Evolutionary conservation across 2,329 filamentous ascomycete species (phyloP).

Genomic region (Aureobasidium musti): DNA sequence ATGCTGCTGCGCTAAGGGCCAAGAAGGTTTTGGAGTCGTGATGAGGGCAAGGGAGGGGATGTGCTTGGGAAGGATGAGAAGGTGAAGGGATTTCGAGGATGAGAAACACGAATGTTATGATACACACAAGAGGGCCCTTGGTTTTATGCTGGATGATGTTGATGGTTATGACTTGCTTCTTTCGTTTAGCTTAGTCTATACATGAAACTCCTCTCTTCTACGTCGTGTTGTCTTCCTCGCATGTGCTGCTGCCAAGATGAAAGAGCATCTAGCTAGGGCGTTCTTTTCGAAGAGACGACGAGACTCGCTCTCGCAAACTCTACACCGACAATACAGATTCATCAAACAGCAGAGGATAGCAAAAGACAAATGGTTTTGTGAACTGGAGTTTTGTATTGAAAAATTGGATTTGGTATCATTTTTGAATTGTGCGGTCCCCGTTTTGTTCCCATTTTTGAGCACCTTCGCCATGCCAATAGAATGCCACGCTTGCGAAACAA

Average conservation of each 20-base stretch:
- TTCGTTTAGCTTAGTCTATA: no score
- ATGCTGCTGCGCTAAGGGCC: not conserved
- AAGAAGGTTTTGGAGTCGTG: conserved; percentile 21
- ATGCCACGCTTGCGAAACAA: conserved; percentile 7
- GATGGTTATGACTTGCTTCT: no score
- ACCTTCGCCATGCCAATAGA: conserved; percentile 20
- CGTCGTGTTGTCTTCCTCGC: no score
- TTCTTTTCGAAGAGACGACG: no score
- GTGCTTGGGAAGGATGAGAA: not conserved
- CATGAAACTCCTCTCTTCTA: no score
- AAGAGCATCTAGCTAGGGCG: no score
- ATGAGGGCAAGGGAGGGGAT: not conserved
- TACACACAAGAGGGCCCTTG: no score
- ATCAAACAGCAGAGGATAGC: not conserved
- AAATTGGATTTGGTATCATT: conserved; percentile 6
- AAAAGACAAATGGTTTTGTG: not conserved
- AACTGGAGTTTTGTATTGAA: not conserved
- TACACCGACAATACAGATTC: no score
- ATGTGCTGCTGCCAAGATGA: no score
- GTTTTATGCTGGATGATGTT: no score
- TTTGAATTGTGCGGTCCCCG: not conserved
- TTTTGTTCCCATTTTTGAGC: conserved; percentile 19
- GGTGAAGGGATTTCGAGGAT: not conserved
- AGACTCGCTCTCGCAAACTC: no score
- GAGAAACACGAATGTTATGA: not conserved